A percentile compares a stretch with the other conserved stretches of the same genome.
Conservation (phyloP, 2,329 filamentous ascomycete species). For the Diaporthe velutina region DNA sequence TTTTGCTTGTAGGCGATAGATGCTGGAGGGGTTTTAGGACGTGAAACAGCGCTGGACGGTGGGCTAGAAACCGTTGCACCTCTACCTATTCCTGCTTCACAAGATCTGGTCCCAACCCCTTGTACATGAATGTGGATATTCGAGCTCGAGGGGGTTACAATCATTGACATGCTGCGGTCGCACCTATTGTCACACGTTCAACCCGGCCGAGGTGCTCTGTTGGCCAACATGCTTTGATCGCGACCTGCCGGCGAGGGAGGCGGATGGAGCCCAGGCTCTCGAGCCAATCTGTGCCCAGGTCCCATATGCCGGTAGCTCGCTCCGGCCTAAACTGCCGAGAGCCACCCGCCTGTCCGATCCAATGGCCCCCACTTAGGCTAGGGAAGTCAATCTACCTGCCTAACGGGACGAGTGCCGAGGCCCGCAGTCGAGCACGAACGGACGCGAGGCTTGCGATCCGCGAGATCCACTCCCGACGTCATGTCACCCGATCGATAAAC, state of each 20-base stretch:
- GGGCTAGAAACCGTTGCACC: neutral
- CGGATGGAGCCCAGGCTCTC: neutral
- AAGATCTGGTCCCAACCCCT: neutral
- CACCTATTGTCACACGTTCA: neutral
- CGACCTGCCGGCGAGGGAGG: neutral
- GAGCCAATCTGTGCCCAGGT: neutral
- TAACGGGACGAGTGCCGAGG: neutral
- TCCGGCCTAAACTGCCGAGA: conserved; percentile 5
- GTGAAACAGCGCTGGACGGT: neutral
- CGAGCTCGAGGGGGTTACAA: neutral
- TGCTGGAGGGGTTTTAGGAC: neutral
- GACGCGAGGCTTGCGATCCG: conserved; percentile 1
- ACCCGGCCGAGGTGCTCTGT: neutral
- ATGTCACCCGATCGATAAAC: neutral
- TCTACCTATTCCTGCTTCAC: neutral
- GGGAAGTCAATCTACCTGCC: neutral
- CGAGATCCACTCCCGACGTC: conserved; percentile 25
- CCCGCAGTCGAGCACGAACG: neutral
- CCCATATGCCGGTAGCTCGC: neutral
- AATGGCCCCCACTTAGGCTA: neutral
- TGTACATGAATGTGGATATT: neutral
- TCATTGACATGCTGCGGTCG: neutral
- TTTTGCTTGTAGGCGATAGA: neutral
- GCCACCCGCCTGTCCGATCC: neutral
- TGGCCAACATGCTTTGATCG: neutral